Conservation (phyloP, 768 basidiomycete species). For the Suillus clintonianus region DNA sequence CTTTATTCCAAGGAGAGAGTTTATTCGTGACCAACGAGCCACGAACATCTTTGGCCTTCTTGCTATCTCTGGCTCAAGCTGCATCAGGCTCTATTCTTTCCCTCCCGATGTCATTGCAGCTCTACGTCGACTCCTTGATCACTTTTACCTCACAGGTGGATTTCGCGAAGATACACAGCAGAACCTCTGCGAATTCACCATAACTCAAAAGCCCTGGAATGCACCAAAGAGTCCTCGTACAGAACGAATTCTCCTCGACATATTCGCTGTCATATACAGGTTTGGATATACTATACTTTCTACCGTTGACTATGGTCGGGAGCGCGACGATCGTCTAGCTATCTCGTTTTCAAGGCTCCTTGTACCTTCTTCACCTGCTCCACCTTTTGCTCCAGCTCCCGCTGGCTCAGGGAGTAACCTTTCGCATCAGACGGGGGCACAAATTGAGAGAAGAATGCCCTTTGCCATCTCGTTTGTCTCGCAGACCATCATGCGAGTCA, state of each 20-base stretch:
- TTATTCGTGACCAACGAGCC: slow-evolving; percentile 56
- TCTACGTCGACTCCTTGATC: slow-evolving; percentile 59
- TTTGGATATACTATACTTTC: slow-evolving; percentile 67
- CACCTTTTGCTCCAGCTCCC: slow-evolving; percentile 40
- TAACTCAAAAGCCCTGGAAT: slow-evolving; percentile 74
- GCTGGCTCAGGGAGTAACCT: slow-evolving; percentile 39
- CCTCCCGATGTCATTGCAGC: slow-evolving; percentile 50
- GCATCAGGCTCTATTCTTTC: slow-evolving; percentile 73
- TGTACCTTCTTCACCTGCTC: slow-evolving; percentile 34
- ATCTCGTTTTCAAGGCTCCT: slow-evolving; percentile 67
- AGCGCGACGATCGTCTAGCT: slow-evolving; percentile 70
- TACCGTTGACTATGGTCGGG: slow-evolving; percentile 75
- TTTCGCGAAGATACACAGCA: slow-evolving; percentile 57
- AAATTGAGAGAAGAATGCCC: slow-evolving; percentile 42
- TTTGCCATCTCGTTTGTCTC: slow-evolving; percentile 79
- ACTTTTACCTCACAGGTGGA: slow-evolving; percentile 41
- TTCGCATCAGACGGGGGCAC: slow-evolving; percentile 37
- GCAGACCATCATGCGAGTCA: slow-evolving; percentile 67
- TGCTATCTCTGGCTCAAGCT: slow-evolving; percentile 63
- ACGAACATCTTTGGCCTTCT: slow-evolving; percentile 69
- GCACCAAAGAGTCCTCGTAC: slow-evolving; percentile 64
- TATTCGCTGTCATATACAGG: slow-evolving; percentile 62
- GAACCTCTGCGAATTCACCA: slow-evolving; percentile 64
- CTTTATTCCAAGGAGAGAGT: slow-evolving; percentile 74
- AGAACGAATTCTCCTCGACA: slow-evolving; percentile 70